Evolutionary conservation across 2,329 filamentous ascomycete genomes (phyloP).

Genomic region (Talaromyces sp.): DNA sequence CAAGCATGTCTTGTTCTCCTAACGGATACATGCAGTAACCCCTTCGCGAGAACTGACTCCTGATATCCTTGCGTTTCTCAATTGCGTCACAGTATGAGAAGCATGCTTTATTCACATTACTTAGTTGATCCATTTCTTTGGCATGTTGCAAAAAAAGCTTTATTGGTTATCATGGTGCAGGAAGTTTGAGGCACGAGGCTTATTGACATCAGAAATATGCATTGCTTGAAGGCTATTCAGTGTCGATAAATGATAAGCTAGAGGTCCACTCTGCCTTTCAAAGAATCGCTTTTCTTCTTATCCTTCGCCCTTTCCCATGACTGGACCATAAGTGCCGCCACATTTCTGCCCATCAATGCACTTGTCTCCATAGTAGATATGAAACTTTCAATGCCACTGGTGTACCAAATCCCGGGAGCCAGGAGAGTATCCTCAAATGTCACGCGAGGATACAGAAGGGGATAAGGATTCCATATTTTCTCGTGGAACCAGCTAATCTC

Average conservation of each 20-base stretch:
- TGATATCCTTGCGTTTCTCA: too few relatives aligned
- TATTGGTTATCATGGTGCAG: too few relatives aligned
- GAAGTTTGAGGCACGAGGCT: too few relatives aligned
- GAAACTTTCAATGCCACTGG: constrained; percentile 79
- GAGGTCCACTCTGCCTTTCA: constrained; percentile 13
- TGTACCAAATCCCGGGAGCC: constrained; percentile 57
- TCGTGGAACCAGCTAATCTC: constrained; percentile 76
- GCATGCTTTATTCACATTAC: too few relatives aligned
- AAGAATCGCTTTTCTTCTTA: neutral
- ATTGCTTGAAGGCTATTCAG: neutral
- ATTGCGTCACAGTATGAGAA: too few relatives aligned
- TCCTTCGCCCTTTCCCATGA: constrained; percentile 47
- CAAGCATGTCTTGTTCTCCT: too few relatives aligned
- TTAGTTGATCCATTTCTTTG: too few relatives aligned
- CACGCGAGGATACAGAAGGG: constrained; percentile 77
- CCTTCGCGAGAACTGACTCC: too few relatives aligned
- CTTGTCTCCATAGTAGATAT: constrained; percentile 98
- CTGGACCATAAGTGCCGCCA: constrained; percentile 59
- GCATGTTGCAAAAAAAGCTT: too few relatives aligned
- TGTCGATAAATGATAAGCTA: constrained; percentile 1
- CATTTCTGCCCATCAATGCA: constrained; percentile 76
- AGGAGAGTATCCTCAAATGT: constrained; percentile 83
- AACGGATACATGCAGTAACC: too few relatives aligned
- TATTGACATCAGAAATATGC: too few relatives aligned
- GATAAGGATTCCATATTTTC: constrained; percentile 82